Evolutionary conservation across 306 rosid species (phyloP), one percentile per base, ranked within the genome.

Genomic region (Gastrolobium bilobum): DNA sequence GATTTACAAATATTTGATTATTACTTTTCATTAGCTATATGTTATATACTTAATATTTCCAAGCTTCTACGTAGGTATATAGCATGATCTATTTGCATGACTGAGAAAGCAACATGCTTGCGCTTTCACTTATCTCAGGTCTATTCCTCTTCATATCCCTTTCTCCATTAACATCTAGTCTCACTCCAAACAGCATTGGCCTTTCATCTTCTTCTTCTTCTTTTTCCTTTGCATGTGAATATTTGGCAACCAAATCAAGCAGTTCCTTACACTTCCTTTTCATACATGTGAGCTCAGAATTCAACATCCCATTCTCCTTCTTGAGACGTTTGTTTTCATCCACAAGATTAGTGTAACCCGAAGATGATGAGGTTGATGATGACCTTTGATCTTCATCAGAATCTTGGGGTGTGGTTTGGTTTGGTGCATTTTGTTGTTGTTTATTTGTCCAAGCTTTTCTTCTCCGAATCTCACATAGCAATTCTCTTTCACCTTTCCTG

Each of bases 111-210:
- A 90, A 85, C 81, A 92, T 81, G 79, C 74, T 85, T 85, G 90
- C 85, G 8, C 69, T 88, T 75, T 84, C 85, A 86, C 80, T 75
- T 4, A 90, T 77, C 80, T 88, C 88, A 66, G 83, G 60, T 52
- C 89, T 89, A 81, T 87, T 87, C 48, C 91, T 94, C 86, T 92
- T 92, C 48, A 82, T 75, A n/a, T 71, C 87, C 68, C 77, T 85
- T 48, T 89, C 91, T 53, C 93, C 94, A 34, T 77, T 85, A 84
- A 94, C 92, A 35, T 94, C 97, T 37, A 94, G 59, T 54, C 89
- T 91, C 50, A 94, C 99, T 0, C 99, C 99, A 82, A 94, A 94
- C 66, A 94, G 75, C 90, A 86, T 88, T 64, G 95, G 95, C 82
- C 87, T 88, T n/a, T 82, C 84, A 56, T 87, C 87, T 15, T 68